Evolutionary conservation across 305 asterid species (phyloP).

Genomic region (Nicotiana rustica): DNA sequence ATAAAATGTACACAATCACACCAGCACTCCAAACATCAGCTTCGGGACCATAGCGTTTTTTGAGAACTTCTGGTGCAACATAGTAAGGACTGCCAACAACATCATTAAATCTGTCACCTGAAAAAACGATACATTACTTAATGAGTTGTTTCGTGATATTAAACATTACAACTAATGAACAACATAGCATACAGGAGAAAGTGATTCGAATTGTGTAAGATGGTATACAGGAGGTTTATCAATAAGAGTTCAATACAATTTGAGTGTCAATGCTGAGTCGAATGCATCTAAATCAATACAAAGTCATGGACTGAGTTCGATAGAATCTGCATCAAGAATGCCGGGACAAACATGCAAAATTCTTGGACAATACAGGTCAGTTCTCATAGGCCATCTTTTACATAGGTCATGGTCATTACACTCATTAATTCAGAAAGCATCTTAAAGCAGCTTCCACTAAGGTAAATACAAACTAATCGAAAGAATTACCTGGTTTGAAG

Average conservation of each 20-base stretch:
- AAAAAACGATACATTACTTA: slow-evolving; percentile 14
- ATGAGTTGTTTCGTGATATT: background rate
- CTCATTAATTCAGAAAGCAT: background rate
- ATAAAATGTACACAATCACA: slow-evolving; percentile 76
- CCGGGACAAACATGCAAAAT: background rate
- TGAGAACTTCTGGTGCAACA: slow-evolving; percentile 85
- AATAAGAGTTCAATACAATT: background rate
- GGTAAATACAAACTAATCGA: background rate
- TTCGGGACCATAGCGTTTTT: slow-evolving; percentile 72
- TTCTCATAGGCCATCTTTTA: background rate
- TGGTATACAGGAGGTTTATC: background rate
- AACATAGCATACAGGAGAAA: slow-evolving; percentile 14
- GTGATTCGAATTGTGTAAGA: background rate
- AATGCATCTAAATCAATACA: slow-evolving; percentile 6
- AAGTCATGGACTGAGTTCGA: background rate
- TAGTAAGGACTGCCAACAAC: slow-evolving; percentile 90
- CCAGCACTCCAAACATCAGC: slow-evolving; percentile 91
- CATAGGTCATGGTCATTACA: background rate
- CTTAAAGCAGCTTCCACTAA: slow-evolving; percentile 14
- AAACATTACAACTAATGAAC: background rate
- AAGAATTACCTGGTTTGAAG: slow-evolving; percentile 71
- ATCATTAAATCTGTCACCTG: slow-evolving; percentile 70
- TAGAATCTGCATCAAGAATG: background rate
- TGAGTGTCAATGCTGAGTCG: background rate
- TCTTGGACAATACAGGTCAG: background rate